Evolutionary conservation across 345 rosid species (phyloP), one percentile per base, ranked within the genome.

Genomic region (Populus euphratica): DNA sequence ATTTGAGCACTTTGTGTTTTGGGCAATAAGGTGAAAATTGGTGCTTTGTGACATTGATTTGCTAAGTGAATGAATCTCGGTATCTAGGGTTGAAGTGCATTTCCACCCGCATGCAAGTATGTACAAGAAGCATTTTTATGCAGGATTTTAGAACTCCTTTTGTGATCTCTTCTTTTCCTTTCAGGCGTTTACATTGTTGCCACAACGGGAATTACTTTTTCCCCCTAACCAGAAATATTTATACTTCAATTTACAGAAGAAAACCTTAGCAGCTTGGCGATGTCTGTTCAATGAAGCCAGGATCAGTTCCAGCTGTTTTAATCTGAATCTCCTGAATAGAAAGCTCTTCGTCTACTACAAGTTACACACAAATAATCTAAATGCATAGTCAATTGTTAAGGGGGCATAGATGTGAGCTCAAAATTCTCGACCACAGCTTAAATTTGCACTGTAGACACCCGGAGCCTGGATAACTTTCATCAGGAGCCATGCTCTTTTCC

Each of bases 1-100:
- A 23, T 18, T 68, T 38, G 41, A 27, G 27, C 54, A 6, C 52
- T 44, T 62, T 25, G 49, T 3, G 29, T n/a, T 39, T 39, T 62
- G 78, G 63, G 68, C 75, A 80, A 80, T 75, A 80, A 75, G 43
- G 18, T 21, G 75, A 75, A 49, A 54, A 69, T 62, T 20, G 39
- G 7, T 47, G 12, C 75, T 61, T 74, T 35, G 29, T 67, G 61
- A 44, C 21, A 68, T 43, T 21, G 47, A 29, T 73, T 44, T 69
- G 29, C 73, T 13, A 9, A 20, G 62, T 33, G 39, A 78, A 41
- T 54, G 68, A 36, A 68, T 8, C 50, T 35, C 41, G 10, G n/a
- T 1, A 27, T 63, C n/a, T 18, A n/a, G 21, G 21, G 23, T 52
- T 52, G n/a, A 18, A 20, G 59, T 18, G 59, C 59, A 52, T 52